Percentiles rank a stretch among this genome's conserved stretches.
Conservation (phyloP, 768 basidiomycete species). For the Wakefieldia striispora region DNA sequence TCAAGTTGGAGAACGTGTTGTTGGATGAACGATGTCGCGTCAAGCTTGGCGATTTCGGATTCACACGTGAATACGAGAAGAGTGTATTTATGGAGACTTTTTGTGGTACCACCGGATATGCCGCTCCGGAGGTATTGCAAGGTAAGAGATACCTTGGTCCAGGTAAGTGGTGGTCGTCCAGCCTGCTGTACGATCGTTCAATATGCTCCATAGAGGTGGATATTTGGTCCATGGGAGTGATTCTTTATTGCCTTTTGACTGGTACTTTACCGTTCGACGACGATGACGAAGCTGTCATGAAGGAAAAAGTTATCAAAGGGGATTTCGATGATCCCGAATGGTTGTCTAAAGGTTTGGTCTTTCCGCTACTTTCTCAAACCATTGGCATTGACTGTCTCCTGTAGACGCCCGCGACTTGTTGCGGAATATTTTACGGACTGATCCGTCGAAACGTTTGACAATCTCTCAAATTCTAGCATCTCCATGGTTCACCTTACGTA, state of each 20-base stretch:
- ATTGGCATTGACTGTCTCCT: slow-evolving; percentile 6
- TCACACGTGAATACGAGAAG: slow-evolving; percentile 86
- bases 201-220: slow-evolving; percentile 72
- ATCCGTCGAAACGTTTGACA: slow-evolving; percentile 69
- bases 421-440: slow-evolving; percentile 70
- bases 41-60: slow-evolving; percentile 94
- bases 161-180: slow-evolving; percentile 45
- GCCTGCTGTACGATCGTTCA: slow-evolving; percentile 8
- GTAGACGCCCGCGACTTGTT: slow-evolving; percentile 87
- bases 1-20: slow-evolving; percentile 94
- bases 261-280: slow-evolving; percentile 91
- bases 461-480: slow-evolving; percentile 86
- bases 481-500: slow-evolving; percentile 70
- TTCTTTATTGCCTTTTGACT: slow-evolving; percentile 85
- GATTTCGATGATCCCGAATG: slow-evolving; percentile 92
- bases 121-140: slow-evolving; percentile 88
- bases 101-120: slow-evolving; percentile 94
- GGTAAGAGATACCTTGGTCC: slow-evolving; percentile 88
- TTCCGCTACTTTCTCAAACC: background rate
- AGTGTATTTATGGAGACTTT: slow-evolving; percentile 84
- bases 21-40: slow-evolving; percentile 88
- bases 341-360: slow-evolving; percentile 73
- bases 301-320: slow-evolving; percentile 76
- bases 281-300: slow-evolving; percentile 83
- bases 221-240: slow-evolving; percentile 92